A percentile compares a stretch with the other conserved stretches of the same genome.
These are phyloP conservation scores for Castanea crenata DNA, from an alignment of 306 rosid species.

Conservation along the genomic window DNA sequence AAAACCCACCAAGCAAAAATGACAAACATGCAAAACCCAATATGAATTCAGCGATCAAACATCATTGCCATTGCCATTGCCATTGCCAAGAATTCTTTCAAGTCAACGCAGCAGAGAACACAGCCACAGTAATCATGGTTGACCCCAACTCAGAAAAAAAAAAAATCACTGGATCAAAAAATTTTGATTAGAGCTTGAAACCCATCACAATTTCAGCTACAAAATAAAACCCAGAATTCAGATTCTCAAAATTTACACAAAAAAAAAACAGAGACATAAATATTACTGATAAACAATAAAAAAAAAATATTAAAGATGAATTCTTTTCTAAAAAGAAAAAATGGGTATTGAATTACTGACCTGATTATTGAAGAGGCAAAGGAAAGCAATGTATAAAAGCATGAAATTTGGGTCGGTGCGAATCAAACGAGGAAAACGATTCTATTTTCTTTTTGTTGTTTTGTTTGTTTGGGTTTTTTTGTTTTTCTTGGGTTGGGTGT, in stretches of 20 bases:
- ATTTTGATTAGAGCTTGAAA: not conserved
- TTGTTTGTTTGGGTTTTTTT: too few relatives aligned
- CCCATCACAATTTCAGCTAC: not conserved
- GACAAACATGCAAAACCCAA: not conserved
- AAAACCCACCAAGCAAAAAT: not conserved
- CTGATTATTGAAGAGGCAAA: not conserved
- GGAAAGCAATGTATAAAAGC: not conserved
- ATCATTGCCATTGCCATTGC: not conserved
- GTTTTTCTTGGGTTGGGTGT: too few relatives aligned
- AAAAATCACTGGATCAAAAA: too few relatives aligned
- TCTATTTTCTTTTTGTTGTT: too few relatives aligned
- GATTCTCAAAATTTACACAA: not conserved
- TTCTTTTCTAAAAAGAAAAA: not conserved
- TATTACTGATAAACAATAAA: not conserved
- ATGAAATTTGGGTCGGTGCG: not conserved
- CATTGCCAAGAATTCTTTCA: too few relatives aligned
- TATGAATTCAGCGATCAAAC: not conserved
- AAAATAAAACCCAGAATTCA: not conserved
- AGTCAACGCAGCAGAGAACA: too few relatives aligned
- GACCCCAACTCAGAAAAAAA: too few relatives aligned
- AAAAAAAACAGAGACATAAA: conserved; percentile 8
- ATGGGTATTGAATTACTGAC: not conserved
- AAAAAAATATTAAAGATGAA: not conserved
- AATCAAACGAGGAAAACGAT: not conserved
- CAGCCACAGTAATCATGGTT: too few relatives aligned